These are phyloP conservation scores for Euphorbia lathyris DNA, from an alignment of 345 rosid genomes.

Conservation along the genomic window DNA sequence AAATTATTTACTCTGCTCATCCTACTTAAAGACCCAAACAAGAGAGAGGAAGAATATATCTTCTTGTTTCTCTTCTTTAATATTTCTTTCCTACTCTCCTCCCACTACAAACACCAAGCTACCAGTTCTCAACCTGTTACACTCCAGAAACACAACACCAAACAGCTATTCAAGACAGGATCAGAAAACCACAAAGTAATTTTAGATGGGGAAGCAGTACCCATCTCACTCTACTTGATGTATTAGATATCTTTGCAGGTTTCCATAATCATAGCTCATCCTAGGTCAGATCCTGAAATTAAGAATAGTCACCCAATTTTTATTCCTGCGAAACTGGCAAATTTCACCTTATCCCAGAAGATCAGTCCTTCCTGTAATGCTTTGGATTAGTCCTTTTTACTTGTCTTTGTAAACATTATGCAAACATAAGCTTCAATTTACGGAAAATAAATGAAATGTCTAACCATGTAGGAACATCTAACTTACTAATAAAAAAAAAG, in stretches of 20 bases:
- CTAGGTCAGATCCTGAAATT: neutral
- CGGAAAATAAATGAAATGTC: neutral
- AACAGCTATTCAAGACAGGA: neutral
- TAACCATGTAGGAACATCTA: neutral
- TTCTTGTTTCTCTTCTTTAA: neutral
- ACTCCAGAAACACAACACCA: neutral
- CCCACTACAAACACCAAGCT: conserved; percentile 1
- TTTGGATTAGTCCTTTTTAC: neutral
- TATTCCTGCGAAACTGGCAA: neutral
- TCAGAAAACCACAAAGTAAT: neutral
- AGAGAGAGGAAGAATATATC: neutral
- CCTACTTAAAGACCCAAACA: neutral
- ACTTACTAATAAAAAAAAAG: neutral
- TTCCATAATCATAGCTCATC: neutral
- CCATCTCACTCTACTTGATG: neutral
- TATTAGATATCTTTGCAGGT: neutral
- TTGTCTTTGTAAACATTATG: neutral
- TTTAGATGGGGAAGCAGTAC: neutral
- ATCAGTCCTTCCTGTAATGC: neutral
- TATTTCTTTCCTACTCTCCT: neutral
- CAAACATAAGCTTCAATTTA: neutral
- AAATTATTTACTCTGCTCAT: neutral
- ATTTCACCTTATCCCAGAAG: neutral
- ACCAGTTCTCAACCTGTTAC: neutral
- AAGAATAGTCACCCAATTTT: neutral